phyloP scores from a whole-genome alignment of 2,329 filamentous ascomycete species.

The Colletotrichum sp. region DNA sequence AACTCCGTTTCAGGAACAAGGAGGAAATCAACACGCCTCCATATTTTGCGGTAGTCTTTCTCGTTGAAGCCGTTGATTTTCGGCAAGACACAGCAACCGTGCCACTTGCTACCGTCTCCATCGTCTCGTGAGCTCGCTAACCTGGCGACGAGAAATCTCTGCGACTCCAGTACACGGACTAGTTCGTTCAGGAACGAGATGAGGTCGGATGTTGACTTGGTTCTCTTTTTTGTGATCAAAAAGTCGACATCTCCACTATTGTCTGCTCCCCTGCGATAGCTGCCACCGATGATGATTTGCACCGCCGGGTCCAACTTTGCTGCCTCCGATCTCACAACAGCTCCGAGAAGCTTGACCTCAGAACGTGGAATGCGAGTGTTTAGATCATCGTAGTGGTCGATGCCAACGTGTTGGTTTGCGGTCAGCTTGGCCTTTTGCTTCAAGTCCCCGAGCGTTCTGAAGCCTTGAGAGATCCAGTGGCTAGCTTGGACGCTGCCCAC shows the following conservation, averaged over 20 bases:
- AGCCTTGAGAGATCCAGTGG: constrained; percentile 78
- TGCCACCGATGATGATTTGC: constrained; percentile 79
- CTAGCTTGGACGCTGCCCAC: constrained; percentile 74
- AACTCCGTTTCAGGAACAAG: constrained; percentile 80
- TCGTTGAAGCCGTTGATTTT: constrained; percentile 34
- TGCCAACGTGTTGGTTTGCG: constrained; percentile 73
- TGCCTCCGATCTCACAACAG: constrained; percentile 65
- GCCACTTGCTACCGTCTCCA: constrained; percentile 77
- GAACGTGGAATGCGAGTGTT: constrained; percentile 76
- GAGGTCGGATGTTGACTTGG: constrained; percentile 59
- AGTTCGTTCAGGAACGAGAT: constrained; percentile 66
- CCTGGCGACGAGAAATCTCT: constrained; percentile 71
- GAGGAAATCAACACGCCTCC: constrained; percentile 85
- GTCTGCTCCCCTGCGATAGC: constrained; percentile 79
- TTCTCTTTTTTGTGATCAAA: constrained; percentile 74
- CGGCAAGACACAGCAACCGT: constrained; percentile 80
- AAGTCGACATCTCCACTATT: constrained; percentile 85
- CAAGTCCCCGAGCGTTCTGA: constrained; percentile 77
- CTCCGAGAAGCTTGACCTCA: constrained; percentile 75
- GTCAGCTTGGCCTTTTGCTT: constrained; percentile 65
- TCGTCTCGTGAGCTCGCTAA: constrained; percentile 62
- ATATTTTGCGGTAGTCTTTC: constrained; percentile 50
- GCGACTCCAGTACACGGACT: constrained; percentile 62
- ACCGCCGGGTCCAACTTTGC: constrained; percentile 65
- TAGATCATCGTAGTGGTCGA: constrained; percentile 83